Percentiles rank a stretch among this genome's conserved stretches.
Evolutionary conservation across 1,139 yeast genomes (phyloP).

Genomic region (Entelexis paramagnoliae): DNA sequence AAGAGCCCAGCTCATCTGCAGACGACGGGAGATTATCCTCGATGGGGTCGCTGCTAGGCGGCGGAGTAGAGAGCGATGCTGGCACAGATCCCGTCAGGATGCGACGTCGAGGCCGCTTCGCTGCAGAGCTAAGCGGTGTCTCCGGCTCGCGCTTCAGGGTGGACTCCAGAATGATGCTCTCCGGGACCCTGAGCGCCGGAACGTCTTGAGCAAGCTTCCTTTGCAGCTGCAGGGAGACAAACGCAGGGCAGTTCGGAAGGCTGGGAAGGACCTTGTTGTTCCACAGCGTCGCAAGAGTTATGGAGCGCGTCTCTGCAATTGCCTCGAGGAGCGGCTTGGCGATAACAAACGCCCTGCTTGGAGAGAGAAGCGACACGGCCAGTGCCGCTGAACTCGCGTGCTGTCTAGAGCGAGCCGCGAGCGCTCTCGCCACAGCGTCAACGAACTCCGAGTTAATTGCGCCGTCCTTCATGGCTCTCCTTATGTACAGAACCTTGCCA

Average conservation of each 20-base stretch:
- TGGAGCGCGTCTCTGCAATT: neutral
- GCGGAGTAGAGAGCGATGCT: constrained; percentile 14
- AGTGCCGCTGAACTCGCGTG: neutral
- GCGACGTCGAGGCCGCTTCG: constrained; percentile 13
- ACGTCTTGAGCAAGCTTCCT: neutral
- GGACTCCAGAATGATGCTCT: neutral
- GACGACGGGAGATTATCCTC: constrained; percentile 2
- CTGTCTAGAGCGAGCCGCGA: neutral
- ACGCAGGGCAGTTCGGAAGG: constrained; percentile 14
- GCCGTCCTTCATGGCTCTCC: neutral
- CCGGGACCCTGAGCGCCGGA: constrained; percentile 11
- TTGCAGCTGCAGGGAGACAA: constrained; percentile 4
- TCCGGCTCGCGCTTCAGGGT: neutral
- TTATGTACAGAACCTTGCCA: neutral
- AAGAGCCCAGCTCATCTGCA: constrained; percentile 17
- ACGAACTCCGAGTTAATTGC: constrained; percentile 2
- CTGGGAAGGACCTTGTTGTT: constrained; percentile 6
- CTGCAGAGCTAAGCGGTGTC: constrained; percentile 5
- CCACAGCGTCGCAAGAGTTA: constrained; percentile 13
- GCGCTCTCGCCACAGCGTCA: constrained; percentile 11
- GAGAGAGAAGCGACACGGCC: constrained; percentile 11
- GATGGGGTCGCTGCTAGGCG: constrained; percentile 15
- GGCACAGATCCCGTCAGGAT: constrained; percentile 19
- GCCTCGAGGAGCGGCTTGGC: constrained; percentile 11
- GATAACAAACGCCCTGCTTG: constrained; percentile 9